Evolutionary conservation across 164 flowering plant species (phyloP).

Genomic region (Echeveria elegans): DNA sequence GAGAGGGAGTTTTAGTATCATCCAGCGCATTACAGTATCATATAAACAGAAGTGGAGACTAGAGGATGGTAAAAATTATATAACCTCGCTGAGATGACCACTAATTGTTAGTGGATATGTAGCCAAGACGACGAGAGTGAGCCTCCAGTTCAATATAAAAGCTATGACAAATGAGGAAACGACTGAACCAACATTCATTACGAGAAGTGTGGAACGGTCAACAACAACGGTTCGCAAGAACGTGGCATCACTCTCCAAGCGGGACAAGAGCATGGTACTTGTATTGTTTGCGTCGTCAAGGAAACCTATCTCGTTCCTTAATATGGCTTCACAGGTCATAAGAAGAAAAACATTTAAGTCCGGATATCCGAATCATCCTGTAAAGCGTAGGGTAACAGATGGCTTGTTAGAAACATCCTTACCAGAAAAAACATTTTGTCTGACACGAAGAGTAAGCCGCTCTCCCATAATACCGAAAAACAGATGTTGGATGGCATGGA

Average conservation of each 20-base stretch:
- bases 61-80: background rate
- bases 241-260: constrained; percentile 79
- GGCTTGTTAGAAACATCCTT: constrained; percentile 2
- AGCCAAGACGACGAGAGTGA: constrained; percentile 74
- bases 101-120: constrained; percentile 72
- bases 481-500: constrained; percentile 56
- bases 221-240: constrained; percentile 67
- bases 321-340: constrained; percentile 38
- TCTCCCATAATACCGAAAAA: constrained; percentile 91
- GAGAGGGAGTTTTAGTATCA: background rate
- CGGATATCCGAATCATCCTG: background rate
- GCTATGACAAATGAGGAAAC: constrained; percentile 67
- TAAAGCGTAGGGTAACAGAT: background rate
- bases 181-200: constrained; percentile 63
- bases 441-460: constrained; percentile 78
- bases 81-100: constrained; percentile 94
- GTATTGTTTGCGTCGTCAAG: constrained; percentile 64
- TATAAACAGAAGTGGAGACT: background rate
- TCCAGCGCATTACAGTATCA: background rate
- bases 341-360: background rate
- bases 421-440: constrained; percentile 87
- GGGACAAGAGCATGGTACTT: constrained; percentile 76
- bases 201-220: constrained; percentile 65
- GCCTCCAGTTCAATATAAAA: constrained; percentile 88
- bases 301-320: constrained; percentile 93